Percentiles rank a stretch among this genome's conserved stretches.
Conservation (phyloP, 148 eudicot species). For the Fagopyrum esculentum region DNA sequence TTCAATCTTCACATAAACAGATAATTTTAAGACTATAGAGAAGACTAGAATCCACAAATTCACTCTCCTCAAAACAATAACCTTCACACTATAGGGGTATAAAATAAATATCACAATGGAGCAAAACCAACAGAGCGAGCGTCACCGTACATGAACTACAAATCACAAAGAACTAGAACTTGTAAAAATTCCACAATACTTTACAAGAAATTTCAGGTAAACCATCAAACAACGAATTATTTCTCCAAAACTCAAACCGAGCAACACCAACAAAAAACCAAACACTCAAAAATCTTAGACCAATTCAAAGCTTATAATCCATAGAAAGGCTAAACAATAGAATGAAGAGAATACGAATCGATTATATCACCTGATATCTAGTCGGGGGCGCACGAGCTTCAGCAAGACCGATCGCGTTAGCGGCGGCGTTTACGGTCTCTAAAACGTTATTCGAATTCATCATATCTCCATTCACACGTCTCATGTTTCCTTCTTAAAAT, state of each 20-base stretch:
- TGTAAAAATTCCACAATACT: not conserved
- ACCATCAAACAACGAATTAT: not conserved
- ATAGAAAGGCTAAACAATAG: not conserved
- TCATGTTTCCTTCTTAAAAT: not conserved
- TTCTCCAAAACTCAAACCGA: not conserved
- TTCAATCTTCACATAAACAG: not conserved
- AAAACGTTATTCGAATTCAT: slow-evolving; percentile 45
- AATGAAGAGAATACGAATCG: not conserved
- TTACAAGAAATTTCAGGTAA: not conserved
- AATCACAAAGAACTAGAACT: not conserved
- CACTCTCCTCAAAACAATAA: not conserved
- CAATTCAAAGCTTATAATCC: slow-evolving; percentile 2
- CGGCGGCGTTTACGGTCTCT: slow-evolving; percentile 92
- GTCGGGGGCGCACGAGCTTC: slow-evolving; percentile 58
- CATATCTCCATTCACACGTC: slow-evolving; percentile 32
- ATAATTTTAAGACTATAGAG: not conserved
- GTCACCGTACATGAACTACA: not conserved
- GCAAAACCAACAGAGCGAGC: not conserved
- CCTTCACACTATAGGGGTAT: not conserved
- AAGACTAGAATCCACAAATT: not conserved
- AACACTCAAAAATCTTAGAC: not conserved
- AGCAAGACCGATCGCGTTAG: slow-evolving; percentile 69
- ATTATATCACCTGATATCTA: slow-evolving; percentile 37
- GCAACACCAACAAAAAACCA: not conserved
- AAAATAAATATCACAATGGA: slow-evolving; percentile 3